These are phyloP conservation scores for Vanrija humicola DNA, from an alignment of 1,284 basidiomycete species.

Conservation along the genomic window DNA sequence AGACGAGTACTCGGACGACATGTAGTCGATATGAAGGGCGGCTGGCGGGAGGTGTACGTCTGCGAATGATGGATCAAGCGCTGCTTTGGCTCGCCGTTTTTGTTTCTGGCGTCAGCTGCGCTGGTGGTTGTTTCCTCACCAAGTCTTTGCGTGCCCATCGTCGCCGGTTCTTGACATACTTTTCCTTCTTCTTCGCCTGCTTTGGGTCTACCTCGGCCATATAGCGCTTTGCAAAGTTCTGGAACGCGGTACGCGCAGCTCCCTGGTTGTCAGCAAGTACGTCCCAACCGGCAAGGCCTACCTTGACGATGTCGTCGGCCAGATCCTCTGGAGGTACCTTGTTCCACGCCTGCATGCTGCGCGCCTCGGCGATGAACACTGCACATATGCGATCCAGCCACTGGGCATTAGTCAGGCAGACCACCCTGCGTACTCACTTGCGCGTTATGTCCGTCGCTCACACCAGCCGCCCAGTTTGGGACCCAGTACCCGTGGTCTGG, in stretches of 20 bases:
- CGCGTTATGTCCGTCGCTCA: constrained; percentile 13
- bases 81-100: constrained; percentile 38
- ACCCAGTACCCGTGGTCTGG: constrained; percentile 8
- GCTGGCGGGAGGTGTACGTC: constrained; percentile 23
- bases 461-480: constrained; percentile 19
- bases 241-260: constrained; percentile 37
- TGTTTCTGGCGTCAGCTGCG: constrained; percentile 38
- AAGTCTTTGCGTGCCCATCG: constrained; percentile 50
- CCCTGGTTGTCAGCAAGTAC: constrained; percentile 10
- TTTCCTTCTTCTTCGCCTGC: constrained; percentile 30
- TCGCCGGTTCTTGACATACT: constrained; percentile 41
- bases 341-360: constrained; percentile 5
- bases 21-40: constrained; percentile 45
- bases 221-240: constrained; percentile 43
- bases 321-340: constrained; percentile 23
- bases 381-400: constrained; percentile 20
- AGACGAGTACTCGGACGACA: constrained; percentile 49
- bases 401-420: neutral
- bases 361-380: constrained; percentile 18
- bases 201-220: constrained; percentile 35
- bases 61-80: constrained; percentile 23
- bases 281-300: neutral
- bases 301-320: constrained; percentile 18
- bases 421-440: constrained; percentile 8
- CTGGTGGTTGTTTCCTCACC: constrained; percentile 21